Evolutionary conservation across 2,329 filamentous ascomycete genomes (phyloP).

Genomic region (Diaporthe longicolla): DNA sequence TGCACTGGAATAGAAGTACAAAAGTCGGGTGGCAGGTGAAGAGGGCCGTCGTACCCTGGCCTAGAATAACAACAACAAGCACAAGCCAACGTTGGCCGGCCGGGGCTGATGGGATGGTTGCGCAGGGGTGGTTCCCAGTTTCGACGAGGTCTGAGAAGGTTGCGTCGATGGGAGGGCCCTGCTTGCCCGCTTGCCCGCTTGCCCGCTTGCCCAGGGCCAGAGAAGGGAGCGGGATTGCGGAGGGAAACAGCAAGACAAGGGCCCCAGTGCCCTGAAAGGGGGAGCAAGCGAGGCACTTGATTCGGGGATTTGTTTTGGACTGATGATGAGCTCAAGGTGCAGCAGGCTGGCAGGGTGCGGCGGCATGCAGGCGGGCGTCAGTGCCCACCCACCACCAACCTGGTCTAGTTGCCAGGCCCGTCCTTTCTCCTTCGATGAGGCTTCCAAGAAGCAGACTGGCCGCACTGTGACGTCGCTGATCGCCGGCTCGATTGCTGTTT

Average conservation of each 20-base stretch:
- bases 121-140: constrained; percentile 46
- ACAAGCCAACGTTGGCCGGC: constrained; percentile 14
- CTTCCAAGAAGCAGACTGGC: constrained; percentile 24
- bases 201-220: not conserved
- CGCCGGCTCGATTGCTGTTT: constrained; percentile 24
- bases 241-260: not conserved
- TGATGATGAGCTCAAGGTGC: constrained; percentile 31
- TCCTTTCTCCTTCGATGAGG: constrained; percentile 10
- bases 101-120: constrained; percentile 23
- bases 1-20: constrained; percentile 26
- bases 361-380: constrained; percentile 21
- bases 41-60: not conserved
- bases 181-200: not conserved
- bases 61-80: constrained; percentile 23
- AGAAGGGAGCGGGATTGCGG: not conserved
- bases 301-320: constrained; percentile 27
- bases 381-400: not conserved
- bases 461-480: constrained; percentile 31
- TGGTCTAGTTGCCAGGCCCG: not conserved
- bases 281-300: not conserved
- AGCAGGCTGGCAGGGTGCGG: constrained; percentile 22
- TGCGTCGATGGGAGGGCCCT: constrained; percentile 19
- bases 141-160: constrained; percentile 29
- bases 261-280: not conserved
- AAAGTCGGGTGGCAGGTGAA: constrained; percentile 31